Conservation (phyloP, 169 alveolate genomes). For the Plasmodium falciparum region DNA sequence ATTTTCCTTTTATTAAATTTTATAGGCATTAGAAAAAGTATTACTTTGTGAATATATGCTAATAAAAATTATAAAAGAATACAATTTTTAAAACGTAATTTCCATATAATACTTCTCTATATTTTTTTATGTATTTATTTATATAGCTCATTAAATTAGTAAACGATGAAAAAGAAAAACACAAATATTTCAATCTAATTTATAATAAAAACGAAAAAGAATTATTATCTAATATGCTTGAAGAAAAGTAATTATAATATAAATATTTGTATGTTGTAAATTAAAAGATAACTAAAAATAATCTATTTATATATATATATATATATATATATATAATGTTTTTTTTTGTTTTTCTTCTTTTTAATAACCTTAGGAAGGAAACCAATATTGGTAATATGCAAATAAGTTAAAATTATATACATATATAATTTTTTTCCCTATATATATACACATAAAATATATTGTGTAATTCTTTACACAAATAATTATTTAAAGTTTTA, state of each 20-base stretch:
- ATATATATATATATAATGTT: constrained; percentile 4
- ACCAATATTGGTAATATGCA: constrained; percentile 32
- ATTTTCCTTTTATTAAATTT: constrained; percentile 21
- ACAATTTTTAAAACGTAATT: neutral
- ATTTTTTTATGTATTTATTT: constrained; percentile 13
- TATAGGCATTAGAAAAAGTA: constrained; percentile 74
- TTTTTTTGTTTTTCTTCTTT: constrained; percentile 38
- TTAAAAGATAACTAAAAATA: neutral
- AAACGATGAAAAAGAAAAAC: constrained; percentile 70
- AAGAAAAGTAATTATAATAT: constrained; percentile 34
- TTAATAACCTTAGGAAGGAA: constrained; percentile 22
- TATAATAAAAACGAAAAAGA: constrained; percentile 25
- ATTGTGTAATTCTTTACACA: too few species aligned
- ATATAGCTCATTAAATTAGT: constrained; percentile 56
- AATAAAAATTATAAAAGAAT: neutral
- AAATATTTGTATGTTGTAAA: neutral
- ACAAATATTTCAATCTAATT: constrained; percentile 46
- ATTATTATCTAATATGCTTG: constrained; percentile 1
- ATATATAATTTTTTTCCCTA: too few species aligned
- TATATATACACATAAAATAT: too few species aligned
- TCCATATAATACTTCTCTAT: neutral
- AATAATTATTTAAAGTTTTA: too few species aligned
- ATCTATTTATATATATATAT: constrained; percentile 2
- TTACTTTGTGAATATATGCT: neutral
- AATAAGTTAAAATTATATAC: too few species aligned